Percentiles rank a stretch among this genome's conserved stretches.
phyloP scores from a whole-genome alignment of 768 basidiomycete species.

The Rhizopogon rudus region DNA sequence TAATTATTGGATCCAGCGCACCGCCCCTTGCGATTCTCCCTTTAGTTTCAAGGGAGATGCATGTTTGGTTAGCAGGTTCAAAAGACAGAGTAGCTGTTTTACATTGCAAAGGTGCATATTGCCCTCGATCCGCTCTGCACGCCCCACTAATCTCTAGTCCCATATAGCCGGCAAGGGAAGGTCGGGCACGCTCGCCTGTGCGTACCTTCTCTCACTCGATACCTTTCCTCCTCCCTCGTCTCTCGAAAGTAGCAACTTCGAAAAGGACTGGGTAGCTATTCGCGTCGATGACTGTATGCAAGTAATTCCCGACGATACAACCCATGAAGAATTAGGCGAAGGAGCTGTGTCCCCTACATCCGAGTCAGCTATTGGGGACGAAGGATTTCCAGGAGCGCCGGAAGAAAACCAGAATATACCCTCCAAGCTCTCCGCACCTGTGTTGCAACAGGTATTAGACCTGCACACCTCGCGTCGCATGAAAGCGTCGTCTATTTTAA shows the following conservation, averaged over 20 bases:
- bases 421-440: constrained; percentile 21
- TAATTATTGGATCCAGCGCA: constrained; percentile 37
- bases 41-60: constrained; percentile 70
- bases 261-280: constrained; percentile 42
- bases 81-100: constrained; percentile 70
- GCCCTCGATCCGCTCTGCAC: constrained; percentile 1
- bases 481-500: constrained; percentile 33
- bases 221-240: constrained; percentile 42
- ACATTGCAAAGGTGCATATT: constrained; percentile 73
- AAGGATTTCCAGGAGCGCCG: constrained; percentile 12
- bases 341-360: constrained; percentile 10
- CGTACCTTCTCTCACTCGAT: constrained; percentile 66
- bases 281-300: constrained; percentile 47
- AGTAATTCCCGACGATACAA: constrained; percentile 38
- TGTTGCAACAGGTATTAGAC: constrained; percentile 53
- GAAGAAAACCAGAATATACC: not conserved
- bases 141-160: not conserved
- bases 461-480: constrained; percentile 70
- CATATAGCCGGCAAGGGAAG: constrained; percentile 71
- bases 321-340: constrained; percentile 12
- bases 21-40: constrained; percentile 75
- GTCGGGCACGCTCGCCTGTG: constrained; percentile 82
- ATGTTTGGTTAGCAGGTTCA: constrained; percentile 62
- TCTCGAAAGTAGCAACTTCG: constrained; percentile 40
- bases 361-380: constrained; percentile 10